Conservation (phyloP, 345 rosid genomes). For the Kernera saxatilis region DNA sequence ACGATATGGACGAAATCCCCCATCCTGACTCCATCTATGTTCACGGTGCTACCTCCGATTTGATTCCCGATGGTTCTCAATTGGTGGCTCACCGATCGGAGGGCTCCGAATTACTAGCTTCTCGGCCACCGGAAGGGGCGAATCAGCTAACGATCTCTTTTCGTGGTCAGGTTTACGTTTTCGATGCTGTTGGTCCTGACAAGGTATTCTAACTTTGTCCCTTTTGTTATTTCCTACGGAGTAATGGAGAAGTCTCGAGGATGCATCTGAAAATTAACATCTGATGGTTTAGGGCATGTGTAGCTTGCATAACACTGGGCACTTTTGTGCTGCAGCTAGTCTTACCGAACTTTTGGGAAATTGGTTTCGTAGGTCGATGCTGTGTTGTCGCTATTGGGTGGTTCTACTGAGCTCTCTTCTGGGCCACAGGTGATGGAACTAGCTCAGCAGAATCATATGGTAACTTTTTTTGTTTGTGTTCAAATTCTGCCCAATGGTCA, state of each 20-base stretch:
- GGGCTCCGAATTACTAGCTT: conserved; percentile 18
- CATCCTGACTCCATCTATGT: conserved; percentile 49
- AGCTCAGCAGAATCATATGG: conserved; percentile 36
- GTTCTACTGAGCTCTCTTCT: conserved; percentile 58
- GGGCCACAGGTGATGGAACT: conserved; percentile 53
- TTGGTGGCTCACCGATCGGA: conserved; percentile 36
- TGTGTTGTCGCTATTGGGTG: conserved; percentile 69
- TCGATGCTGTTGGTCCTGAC: conserved; percentile 72
- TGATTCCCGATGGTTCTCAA: conserved; percentile 31
- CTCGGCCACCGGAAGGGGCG: conserved; percentile 20
- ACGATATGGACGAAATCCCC: conserved; percentile 49
- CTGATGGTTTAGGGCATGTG: neutral
- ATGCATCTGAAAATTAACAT: neutral
- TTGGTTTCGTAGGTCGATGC: conserved; percentile 60
- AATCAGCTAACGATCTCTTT: conserved; percentile 74
- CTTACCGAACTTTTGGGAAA: neutral
- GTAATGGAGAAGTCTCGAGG: neutral
- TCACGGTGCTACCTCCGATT: conserved; percentile 14
- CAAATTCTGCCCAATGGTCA: neutral
- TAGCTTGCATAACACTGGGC: neutral
- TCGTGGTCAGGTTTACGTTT: conserved; percentile 88
- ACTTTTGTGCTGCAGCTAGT: neutral
- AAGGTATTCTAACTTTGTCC: conserved; percentile 41
- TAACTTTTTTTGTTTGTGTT: neutral
- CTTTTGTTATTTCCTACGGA: neutral